A percentile compares a stretch with the other conserved stretches of the same genome.
These are phyloP conservation scores for Cordyceps fumosorosea DNA, from an alignment of 2,329 filamentous ascomycete species.

Conservation along the genomic window DNA sequence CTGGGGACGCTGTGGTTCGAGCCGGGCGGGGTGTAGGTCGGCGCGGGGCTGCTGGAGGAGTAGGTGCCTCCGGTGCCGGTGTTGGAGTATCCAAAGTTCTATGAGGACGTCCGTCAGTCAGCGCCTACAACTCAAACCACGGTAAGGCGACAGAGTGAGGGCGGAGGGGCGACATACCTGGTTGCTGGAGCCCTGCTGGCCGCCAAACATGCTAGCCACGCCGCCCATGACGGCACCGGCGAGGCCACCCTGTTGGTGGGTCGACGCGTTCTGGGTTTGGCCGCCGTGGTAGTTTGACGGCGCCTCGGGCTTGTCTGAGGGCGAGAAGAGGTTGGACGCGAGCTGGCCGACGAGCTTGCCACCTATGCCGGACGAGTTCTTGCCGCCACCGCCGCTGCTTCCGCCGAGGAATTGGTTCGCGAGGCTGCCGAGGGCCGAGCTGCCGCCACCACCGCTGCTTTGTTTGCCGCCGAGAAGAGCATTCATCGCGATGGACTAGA, in stretches of 20 bases:
- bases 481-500: conserved; percentile 56
- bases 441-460: conserved; percentile 26
- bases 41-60: conserved; percentile 55
- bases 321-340: conserved; percentile 48
- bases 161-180: conserved; percentile 23
- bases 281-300: conserved; percentile 44
- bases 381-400: conserved; percentile 25
- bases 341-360: conserved; percentile 53
- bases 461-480: conserved; percentile 47
- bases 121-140: not conserved
- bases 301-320: conserved; percentile 39
- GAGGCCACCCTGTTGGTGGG: conserved; percentile 39
- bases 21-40: conserved; percentile 36
- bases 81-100: conserved; percentile 59
- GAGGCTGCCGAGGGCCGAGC: conserved; percentile 38
- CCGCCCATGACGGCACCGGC: conserved; percentile 49
- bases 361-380: conserved; percentile 33
- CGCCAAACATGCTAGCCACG: conserved; percentile 47
- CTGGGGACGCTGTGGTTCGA: conserved; percentile 20
- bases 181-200: conserved; percentile 32
- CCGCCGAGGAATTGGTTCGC: conserved; percentile 42
- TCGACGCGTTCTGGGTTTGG: conserved; percentile 31
- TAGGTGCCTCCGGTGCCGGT: conserved; percentile 49
- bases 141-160: too few species aligned
- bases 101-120: conserved; percentile 29